These are phyloP conservation scores for Fusarium sp. DNA, from an alignment of 2,329 filamentous ascomycete species.

Conservation along the genomic window DNA sequence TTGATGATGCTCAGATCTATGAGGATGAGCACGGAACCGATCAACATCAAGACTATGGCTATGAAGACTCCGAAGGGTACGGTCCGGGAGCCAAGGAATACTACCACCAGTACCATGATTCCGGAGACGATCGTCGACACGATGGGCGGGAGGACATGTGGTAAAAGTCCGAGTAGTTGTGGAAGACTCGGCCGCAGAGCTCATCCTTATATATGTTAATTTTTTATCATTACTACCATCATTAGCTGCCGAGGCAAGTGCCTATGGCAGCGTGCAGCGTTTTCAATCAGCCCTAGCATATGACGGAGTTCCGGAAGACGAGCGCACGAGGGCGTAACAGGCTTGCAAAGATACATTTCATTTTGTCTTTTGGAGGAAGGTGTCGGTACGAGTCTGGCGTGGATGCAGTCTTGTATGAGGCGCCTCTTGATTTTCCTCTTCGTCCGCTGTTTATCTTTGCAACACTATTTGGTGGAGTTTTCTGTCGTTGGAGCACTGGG, in stretches of 20 bases:
- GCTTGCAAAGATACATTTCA: conserved; percentile 42
- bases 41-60: conserved; percentile 55
- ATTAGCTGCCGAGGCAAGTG: conserved; percentile 40
- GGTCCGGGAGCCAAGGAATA: conserved; percentile 59
- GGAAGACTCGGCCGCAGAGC: conserved; percentile 29
- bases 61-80: conserved; percentile 57
- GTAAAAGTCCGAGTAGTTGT: conserved; percentile 51
- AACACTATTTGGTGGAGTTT: conserved; percentile 37
- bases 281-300: conserved; percentile 53
- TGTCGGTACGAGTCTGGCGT: conserved; percentile 30
- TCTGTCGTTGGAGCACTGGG: conserved; percentile 43
- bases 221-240: conserved; percentile 38
- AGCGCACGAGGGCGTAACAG: conserved; percentile 43
- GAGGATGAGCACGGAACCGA: conserved; percentile 66
- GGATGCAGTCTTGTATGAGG: conserved; percentile 34
- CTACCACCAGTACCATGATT: conserved; percentile 58
- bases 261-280: conserved; percentile 43
- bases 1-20: conserved; percentile 68
- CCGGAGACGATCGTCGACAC: conserved; percentile 52
- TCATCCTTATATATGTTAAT: conserved; percentile 45
- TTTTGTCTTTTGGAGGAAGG: conserved; percentile 38
- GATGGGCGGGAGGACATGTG: conserved; percentile 61
- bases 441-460: conserved; percentile 30
- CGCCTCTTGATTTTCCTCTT: conserved; percentile 24
- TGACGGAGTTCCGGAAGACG: conserved; percentile 54